These are phyloP conservation scores for Powellomyces hirtus DNA, from an alignment of 192 early-diverging fungal species.

Conservation along the genomic window DNA sequence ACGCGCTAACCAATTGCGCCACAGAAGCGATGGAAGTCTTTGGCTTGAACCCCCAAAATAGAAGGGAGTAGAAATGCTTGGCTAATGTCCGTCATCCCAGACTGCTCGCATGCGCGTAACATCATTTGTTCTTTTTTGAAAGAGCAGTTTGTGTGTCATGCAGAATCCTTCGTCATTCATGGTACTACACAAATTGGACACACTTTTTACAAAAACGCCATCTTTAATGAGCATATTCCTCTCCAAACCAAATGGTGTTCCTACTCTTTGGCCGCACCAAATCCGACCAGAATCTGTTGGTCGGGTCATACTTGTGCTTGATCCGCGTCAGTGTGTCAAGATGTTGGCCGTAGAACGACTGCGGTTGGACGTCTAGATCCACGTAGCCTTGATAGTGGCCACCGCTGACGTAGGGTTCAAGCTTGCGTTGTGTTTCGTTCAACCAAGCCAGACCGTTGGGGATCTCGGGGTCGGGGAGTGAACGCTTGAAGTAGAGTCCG, in stretches of 20 bases:
- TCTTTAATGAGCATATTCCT: conserved; percentile 8
- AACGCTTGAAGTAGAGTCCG: conserved; percentile 4
- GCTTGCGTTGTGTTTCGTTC: not conserved
- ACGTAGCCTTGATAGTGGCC: conserved; percentile 28
- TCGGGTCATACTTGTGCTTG: conserved; percentile 23
- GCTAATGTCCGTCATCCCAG: too few relatives aligned
- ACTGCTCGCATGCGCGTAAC: too few relatives aligned
- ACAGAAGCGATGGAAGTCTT: too few relatives aligned
- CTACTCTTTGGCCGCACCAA: not conserved
- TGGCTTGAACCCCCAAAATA: too few relatives aligned
- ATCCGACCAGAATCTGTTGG: conserved; percentile 8
- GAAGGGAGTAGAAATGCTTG: too few relatives aligned
- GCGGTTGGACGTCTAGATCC: conserved; percentile 17
- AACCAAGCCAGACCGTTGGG: not conserved
- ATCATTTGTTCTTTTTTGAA: too few relatives aligned
- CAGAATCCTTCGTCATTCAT: too few relatives aligned
- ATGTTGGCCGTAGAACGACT: conserved; percentile 15
- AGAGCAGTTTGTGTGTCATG: too few relatives aligned
- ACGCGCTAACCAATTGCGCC: too few relatives aligned
- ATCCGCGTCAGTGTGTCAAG: conserved; percentile 7
- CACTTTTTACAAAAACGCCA: too few relatives aligned
- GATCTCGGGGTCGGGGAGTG: not conserved
- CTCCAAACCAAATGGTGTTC: conserved; percentile 19
- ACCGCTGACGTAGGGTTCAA: conserved; percentile 19
- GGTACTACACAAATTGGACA: too few relatives aligned